Evolutionary conservation across 2,329 filamentous ascomycete species (phyloP).

Genomic region (Neoascochyta sp.): DNA sequence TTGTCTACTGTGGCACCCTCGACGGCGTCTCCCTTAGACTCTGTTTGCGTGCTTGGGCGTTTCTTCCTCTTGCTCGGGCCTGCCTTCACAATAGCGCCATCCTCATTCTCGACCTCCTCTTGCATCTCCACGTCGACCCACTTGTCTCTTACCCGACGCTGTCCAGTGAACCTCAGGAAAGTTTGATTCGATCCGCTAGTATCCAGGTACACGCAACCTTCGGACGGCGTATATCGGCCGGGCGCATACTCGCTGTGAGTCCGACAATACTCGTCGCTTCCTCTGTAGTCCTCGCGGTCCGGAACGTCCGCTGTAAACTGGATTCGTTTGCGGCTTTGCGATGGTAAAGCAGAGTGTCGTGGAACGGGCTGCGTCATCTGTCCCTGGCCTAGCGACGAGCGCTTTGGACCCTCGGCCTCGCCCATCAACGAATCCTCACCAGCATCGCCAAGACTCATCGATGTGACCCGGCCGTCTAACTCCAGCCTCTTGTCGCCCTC

Average conservation of each 20-base stretch:
- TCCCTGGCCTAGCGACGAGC: slow-evolving; percentile 1
- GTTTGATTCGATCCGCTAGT: slow-evolving; percentile 21
- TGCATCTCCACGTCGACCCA: slow-evolving; percentile 21
- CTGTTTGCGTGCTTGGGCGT: too few relatives aligned
- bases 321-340: slow-evolving; percentile 13
- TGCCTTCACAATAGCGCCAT: not conserved
- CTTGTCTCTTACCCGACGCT: slow-evolving; percentile 17
- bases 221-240: slow-evolving; percentile 24
- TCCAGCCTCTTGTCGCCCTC: not conserved
- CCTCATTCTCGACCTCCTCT: slow-evolving; percentile 10
- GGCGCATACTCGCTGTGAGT: slow-evolving; percentile 17
- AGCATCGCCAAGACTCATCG: too few relatives aligned
- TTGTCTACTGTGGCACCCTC: too few relatives aligned
- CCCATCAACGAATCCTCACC: too few relatives aligned
- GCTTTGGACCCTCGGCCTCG: not conserved
- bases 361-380: not conserved
- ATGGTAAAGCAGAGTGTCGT: not conserved
- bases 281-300: slow-evolving; percentile 17
- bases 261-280: slow-evolving; percentile 13
- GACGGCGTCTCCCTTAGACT: too few relatives aligned
- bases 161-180: slow-evolving; percentile 23
- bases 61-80: too few relatives aligned
- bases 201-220: slow-evolving; percentile 24
- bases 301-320: slow-evolving; percentile 18
- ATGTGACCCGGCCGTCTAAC: not conserved